A percentile compares a stretch with the other conserved stretches of the same genome.
phyloP scores from a whole-genome alignment of 2,329 filamentous ascomycete species.

The Magnaporthales sp. region DNA sequence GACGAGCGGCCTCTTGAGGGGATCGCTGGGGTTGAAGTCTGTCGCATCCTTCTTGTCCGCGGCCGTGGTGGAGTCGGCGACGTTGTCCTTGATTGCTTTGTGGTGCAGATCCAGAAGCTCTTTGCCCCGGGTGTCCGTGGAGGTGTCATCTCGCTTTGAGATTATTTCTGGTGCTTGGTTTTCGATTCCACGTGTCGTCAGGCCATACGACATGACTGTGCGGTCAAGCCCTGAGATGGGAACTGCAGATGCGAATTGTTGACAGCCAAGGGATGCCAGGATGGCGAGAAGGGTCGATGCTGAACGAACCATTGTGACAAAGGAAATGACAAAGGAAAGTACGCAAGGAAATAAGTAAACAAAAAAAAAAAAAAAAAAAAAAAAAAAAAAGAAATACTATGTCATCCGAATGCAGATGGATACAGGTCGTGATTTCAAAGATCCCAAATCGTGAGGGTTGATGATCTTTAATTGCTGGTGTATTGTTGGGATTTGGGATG shows the following conservation, averaged over 20 bases:
- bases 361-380: too few relatives aligned
- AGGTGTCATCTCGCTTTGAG: not conserved
- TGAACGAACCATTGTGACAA: not conserved
- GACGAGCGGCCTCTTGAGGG: not conserved
- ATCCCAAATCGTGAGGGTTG: not conserved
- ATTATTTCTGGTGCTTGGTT: not conserved
- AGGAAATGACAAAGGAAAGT: not conserved
- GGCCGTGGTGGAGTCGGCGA: not conserved
- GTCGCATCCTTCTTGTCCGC: not conserved
- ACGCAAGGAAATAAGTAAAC: not conserved
- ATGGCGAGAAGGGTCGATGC: not conserved
- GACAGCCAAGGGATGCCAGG: not conserved
- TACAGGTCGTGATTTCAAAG: too few relatives aligned
- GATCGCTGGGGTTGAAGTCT: not conserved
- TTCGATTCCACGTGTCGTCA: not conserved
- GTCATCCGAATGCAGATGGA: not conserved
- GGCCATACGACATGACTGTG: not conserved
- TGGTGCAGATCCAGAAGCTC: not conserved
- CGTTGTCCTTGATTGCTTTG: not conserved
- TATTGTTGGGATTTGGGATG: not conserved
- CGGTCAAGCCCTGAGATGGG: not conserved
- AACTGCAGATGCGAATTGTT: not conserved
- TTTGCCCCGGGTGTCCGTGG: not conserved
- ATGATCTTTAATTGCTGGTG: not conserved
- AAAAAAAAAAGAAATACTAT: not conserved